A percentile compares a stretch with the other conserved stretches of the same genome.
These are phyloP conservation scores for Verticillium zaregamsianum DNA, from an alignment of 2,329 filamentous ascomycete genomes.

Conservation along the genomic window DNA sequence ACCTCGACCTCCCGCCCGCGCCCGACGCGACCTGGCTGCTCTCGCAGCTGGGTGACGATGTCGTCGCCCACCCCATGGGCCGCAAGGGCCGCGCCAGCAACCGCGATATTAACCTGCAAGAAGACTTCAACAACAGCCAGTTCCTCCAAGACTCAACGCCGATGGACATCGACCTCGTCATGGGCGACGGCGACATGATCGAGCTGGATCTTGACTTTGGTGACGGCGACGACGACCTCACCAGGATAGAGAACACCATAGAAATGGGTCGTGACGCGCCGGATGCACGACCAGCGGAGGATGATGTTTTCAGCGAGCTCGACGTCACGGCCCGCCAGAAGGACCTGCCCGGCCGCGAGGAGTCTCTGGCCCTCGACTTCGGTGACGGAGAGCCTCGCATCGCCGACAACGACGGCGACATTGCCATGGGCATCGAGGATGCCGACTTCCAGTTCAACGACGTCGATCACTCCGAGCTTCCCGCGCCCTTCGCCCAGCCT, in stretches of 20 bases:
- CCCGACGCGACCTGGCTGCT: constrained; percentile 84
- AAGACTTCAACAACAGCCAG: constrained; percentile 72
- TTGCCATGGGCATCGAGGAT: constrained; percentile 58
- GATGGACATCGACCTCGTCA: constrained; percentile 52
- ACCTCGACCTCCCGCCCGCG: constrained; percentile 70
- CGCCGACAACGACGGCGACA: constrained; percentile 60
- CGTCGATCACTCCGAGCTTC: constrained; percentile 54
- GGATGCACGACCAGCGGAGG: constrained; percentile 60
- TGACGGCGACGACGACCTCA: constrained; percentile 63
- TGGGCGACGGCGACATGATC: constrained; percentile 60
- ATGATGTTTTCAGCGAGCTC: constrained; percentile 64
- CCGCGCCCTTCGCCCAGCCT: constrained; percentile 40
- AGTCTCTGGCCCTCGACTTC: constrained; percentile 49
- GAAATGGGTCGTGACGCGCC: constrained; percentile 89
- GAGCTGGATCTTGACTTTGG: constrained; percentile 73
- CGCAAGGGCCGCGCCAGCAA: constrained; percentile 56
- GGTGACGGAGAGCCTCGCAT: constrained; percentile 51
- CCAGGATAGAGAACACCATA: constrained; percentile 57
- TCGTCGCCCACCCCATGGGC: constrained; percentile 47
- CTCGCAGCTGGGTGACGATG: constrained; percentile 64
- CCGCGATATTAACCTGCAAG: constrained; percentile 64
- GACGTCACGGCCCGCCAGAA: constrained; percentile 55
- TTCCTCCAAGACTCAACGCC: constrained; percentile 66
- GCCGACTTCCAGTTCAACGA: constrained; percentile 61
- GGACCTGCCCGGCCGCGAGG: constrained; percentile 50